These are phyloP conservation scores for Moricandia moricandioides DNA, from an alignment of 345 rosid species.

Conservation along the genomic window DNA sequence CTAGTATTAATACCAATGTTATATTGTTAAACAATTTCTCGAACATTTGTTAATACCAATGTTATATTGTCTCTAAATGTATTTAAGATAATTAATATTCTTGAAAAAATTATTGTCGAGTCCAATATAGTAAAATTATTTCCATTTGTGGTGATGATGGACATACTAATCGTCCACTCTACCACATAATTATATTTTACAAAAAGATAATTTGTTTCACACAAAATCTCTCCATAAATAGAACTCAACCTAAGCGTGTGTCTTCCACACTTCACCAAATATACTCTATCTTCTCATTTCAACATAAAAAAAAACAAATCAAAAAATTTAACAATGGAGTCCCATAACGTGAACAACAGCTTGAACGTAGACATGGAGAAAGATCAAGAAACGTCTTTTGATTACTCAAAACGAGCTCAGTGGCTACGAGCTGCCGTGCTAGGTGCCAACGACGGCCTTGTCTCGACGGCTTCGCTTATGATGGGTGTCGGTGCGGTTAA, in stretches of 20 bases:
- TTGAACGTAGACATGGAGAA: neutral
- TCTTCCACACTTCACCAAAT: neutral
- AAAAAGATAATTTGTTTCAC: neutral
- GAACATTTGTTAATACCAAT: too few species aligned
- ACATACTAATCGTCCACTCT: neutral
- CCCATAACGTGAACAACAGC: neutral
- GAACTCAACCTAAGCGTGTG: neutral
- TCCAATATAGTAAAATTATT: neutral
- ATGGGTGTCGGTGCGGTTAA: neutral
- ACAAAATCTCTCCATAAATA: neutral
- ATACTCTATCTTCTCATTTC: neutral
- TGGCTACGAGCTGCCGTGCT: neutral
- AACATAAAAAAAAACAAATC: neutral
- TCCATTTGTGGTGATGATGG: neutral
- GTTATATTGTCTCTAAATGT: neutral
- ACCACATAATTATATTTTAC: neutral
- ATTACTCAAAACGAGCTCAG: neutral
- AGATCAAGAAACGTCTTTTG: neutral
- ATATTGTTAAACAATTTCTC: too few species aligned
- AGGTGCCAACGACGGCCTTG: neutral
- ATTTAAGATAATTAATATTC: neutral
- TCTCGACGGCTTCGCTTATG: neutral
- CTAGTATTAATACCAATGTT: too few species aligned
- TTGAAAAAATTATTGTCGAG: neutral
- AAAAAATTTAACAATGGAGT: neutral